These are phyloP conservation scores for Russula dissimulans DNA, from an alignment of 768 basidiomycete genomes.

Conservation along the genomic window DNA sequence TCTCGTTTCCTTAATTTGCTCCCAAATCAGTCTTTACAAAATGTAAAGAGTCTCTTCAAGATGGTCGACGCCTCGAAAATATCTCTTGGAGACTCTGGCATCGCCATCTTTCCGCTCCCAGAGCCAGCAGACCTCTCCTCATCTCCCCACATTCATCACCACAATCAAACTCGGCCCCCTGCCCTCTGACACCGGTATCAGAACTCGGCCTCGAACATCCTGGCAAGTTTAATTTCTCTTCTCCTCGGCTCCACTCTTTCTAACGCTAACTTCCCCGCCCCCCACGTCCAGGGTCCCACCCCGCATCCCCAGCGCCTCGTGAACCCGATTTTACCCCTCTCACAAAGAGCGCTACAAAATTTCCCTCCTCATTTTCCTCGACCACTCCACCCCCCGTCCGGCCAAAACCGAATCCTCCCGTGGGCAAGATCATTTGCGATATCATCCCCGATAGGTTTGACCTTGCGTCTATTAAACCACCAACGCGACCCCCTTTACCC, in stretches of 20 bases:
- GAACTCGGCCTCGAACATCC: constrained; percentile 1
- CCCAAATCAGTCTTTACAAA: constrained; percentile 62
- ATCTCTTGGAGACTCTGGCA: constrained; percentile 84
- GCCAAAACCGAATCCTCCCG: constrained; percentile 24
- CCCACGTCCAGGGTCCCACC: neutral
- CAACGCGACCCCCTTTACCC: constrained; percentile 15
- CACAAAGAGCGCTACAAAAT: neutral
- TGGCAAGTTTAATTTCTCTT: neutral
- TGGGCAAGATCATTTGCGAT: constrained; percentile 47
- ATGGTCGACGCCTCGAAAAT: constrained; percentile 79
- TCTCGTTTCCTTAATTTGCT: neutral
- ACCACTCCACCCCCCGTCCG: constrained; percentile 5
- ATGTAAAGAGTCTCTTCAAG: constrained; percentile 68
- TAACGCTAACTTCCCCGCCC: neutral
- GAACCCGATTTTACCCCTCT: neutral
- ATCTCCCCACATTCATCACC: constrained; percentile 24
- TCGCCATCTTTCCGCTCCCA: constrained; percentile 43
- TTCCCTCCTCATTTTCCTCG: constrained; percentile 1
- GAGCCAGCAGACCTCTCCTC: constrained; percentile 22
- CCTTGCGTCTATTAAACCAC: constrained; percentile 21
- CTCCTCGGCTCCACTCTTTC: neutral
- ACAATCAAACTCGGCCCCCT: neutral
- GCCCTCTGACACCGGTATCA: constrained; percentile 17
- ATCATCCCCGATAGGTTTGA: constrained; percentile 41
- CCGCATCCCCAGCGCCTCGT: neutral